phyloP scores from a whole-genome alignment of 2,329 filamentous ascomycete species.

The Dactylonectria estremocensis region DNA sequence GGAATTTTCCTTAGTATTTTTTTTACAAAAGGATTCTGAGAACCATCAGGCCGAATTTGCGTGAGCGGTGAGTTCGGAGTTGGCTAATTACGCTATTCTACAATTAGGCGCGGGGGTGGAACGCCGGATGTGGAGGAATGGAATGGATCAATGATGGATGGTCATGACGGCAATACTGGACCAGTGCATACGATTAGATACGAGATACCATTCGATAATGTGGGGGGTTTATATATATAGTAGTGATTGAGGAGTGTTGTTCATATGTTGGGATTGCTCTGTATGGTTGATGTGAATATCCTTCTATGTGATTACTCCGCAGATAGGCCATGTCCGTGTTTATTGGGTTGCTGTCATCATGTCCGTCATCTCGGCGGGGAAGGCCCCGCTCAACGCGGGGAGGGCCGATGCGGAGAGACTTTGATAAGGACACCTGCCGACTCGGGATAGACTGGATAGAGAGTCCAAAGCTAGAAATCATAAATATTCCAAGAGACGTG shows the following conservation, averaged over 20 bases:
- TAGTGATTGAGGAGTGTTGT: conserved; percentile 17
- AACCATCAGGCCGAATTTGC: conserved; percentile 37
- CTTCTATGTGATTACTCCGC: not conserved
- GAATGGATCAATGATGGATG: conserved; percentile 40
- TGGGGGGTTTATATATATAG: conserved; percentile 24
- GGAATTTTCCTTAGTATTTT: conserved; percentile 26
- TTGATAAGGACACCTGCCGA: conserved; percentile 40
- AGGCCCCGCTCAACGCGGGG: conserved; percentile 43
- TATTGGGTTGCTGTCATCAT: not conserved
- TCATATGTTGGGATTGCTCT: conserved; percentile 2
- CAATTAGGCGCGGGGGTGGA: conserved; percentile 43
- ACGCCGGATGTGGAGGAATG: conserved; percentile 25
- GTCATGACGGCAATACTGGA: conserved; percentile 43
- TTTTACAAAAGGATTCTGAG: conserved; percentile 36
- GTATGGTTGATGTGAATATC: not conserved
- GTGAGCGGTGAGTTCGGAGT: conserved; percentile 47
- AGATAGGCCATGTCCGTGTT: not conserved
- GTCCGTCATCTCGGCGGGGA: conserved; percentile 39
- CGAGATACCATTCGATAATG: conserved; percentile 44
- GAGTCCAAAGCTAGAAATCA: not conserved
- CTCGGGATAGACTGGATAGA: conserved; percentile 27
- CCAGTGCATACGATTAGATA: conserved; percentile 39
- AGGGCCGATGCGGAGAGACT: conserved; percentile 44
- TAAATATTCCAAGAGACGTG: not conserved
- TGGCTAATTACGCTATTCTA: conserved; percentile 39